phyloP scores from a whole-genome alignment of 2,329 filamentous ascomycete species.

The Aureobasidium mangrovei region DNA sequence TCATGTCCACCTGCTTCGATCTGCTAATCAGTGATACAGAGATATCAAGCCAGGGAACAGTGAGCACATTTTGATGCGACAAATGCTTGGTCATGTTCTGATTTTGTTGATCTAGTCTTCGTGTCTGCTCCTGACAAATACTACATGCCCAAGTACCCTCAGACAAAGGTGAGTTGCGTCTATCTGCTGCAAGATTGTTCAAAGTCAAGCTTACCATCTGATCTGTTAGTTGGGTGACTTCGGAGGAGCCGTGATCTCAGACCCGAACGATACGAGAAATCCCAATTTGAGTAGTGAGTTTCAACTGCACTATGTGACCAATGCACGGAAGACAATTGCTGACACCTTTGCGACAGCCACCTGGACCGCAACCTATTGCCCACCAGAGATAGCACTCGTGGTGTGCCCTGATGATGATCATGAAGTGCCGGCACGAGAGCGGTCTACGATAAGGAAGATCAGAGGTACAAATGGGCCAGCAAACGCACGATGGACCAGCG shows the following conservation, averaged over 20 bases:
- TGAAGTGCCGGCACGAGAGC: not conserved
- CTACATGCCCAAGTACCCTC: slow-evolving; percentile 6
- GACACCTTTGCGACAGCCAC: not conserved
- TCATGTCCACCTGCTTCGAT: not conserved
- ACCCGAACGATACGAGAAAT: not conserved
- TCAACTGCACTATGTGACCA: not conserved
- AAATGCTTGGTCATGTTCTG: not conserved
- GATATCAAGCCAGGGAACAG: slow-evolving; percentile 11
- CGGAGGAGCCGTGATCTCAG: not conserved
- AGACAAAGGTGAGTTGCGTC: not conserved
- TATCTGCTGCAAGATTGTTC: no score
- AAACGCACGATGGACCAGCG: not conserved
- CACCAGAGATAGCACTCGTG: not conserved
- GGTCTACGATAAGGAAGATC: no score
- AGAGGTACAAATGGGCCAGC: not conserved
- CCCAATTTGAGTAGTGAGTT: not conserved
- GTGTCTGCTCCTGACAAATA: not conserved
- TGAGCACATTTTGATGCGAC: not conserved
- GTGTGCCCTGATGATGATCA: not conserved
- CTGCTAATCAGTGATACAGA: not conserved
- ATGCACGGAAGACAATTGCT: not conserved
- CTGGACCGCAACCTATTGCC: not conserved
- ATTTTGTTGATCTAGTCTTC: not conserved
- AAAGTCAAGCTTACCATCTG: no score
- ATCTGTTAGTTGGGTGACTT: slow-evolving; percentile 2